phyloP scores from a whole-genome alignment of 345 rosid genomes.

The Moricandia arvensis region DNA sequence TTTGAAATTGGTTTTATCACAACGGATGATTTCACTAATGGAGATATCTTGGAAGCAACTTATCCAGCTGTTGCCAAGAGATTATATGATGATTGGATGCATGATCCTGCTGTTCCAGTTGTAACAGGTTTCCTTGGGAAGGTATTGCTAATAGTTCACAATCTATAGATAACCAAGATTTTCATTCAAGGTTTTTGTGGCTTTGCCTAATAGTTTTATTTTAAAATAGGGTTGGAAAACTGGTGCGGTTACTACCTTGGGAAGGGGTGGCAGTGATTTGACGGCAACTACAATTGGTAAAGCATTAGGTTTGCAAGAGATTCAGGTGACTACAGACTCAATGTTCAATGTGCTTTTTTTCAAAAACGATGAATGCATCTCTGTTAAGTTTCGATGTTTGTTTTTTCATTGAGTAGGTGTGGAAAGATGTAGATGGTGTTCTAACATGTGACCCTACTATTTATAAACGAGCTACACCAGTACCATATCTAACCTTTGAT shows the following conservation, averaged over 20 bases:
- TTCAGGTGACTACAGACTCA: conserved; percentile 64
- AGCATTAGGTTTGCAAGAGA: conserved; percentile 88
- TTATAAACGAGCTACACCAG: conserved; percentile 68
- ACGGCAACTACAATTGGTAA: conserved; percentile 98
- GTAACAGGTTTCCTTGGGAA: conserved; percentile 98
- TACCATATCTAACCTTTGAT: conserved; percentile 84
- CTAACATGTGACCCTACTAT: conserved; percentile 97
- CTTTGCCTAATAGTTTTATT: conserved; percentile 9
- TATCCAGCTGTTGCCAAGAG: conserved; percentile 95
- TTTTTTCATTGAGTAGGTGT: conserved; percentile 56
- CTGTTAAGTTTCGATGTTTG: conserved; percentile 14
- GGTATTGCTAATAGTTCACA: conserved; percentile 42
- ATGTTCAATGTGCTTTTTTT: neutral
- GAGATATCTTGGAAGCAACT: conserved; percentile 94
- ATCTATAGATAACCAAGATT: conserved; percentile 7
- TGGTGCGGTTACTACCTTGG: conserved; percentile 88
- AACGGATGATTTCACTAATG: conserved; percentile 97
- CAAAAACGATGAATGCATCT: neutral
- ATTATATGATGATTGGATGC: conserved; percentile 69
- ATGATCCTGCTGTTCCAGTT: conserved; percentile 86
- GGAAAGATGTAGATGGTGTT: conserved; percentile 99
- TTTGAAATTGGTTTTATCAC: conserved; percentile 91
- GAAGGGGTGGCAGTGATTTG: conserved; percentile 99
- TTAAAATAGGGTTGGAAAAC: conserved; percentile 84
- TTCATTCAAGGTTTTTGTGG: neutral